Conservation (phyloP, 2,329 filamentous ascomycete species). For the Ascochyta lentis region DNA sequence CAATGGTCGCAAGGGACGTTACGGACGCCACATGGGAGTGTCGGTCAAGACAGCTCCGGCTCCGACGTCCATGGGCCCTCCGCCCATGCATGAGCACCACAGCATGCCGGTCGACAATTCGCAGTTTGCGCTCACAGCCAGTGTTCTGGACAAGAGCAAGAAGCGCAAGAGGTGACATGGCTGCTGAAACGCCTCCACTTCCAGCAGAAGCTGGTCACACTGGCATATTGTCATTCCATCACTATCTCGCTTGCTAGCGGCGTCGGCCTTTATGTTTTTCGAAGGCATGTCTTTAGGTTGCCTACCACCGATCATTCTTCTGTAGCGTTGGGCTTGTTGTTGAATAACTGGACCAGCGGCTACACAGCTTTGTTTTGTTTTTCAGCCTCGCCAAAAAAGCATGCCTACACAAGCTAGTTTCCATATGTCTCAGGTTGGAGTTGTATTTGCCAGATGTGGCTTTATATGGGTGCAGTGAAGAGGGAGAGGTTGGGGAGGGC, state of each 20-base stretch:
- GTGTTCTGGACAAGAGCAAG: constrained; percentile 65
- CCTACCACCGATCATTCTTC: neutral
- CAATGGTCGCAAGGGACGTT: constrained; percentile 94
- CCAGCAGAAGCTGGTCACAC: neutral
- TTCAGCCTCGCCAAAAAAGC: constrained; percentile 8
- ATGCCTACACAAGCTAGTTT: constrained; percentile 6
- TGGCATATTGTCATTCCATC: neutral
- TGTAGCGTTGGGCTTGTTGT: neutral
- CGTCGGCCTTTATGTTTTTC: neutral
- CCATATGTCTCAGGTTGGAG: constrained; percentile 12
- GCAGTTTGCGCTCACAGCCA: constrained; percentile 25
- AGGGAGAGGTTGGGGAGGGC: constrained; percentile 4
- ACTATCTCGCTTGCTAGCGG: neutral
- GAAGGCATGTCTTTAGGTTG: constrained; percentile 5
- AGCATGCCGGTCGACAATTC: constrained; percentile 27
- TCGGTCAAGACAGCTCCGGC: constrained; percentile 63
- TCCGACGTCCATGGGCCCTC: constrained; percentile 45
- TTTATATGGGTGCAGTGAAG: constrained; percentile 12
- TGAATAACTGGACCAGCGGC: constrained; percentile 14
- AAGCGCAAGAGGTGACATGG: constrained; percentile 68
- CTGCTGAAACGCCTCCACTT: neutral
- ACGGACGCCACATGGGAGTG: constrained; percentile 74
- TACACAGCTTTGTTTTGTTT: constrained; percentile 10
- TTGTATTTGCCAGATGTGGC: constrained; percentile 6
- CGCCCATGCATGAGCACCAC: constrained; percentile 44